Evolutionary conservation across 306 rosid species (phyloP).

Genomic region (Hippophae tibetana): DNA sequence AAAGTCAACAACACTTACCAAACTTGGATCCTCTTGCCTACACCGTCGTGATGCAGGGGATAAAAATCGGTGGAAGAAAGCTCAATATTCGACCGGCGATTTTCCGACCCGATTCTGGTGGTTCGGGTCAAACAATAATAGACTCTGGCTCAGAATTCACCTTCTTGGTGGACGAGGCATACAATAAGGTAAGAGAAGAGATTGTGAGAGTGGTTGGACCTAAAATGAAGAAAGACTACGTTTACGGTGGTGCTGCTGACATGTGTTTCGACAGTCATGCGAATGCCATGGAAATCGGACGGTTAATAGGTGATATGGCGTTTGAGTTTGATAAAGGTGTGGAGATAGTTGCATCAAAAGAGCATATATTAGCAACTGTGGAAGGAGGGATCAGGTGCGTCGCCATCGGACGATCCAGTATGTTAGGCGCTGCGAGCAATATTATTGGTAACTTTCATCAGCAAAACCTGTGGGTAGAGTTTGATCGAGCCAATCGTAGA

Average conservation of each 20-base stretch:
- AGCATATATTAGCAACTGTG: constrained; percentile 46
- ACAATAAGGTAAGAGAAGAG: constrained; percentile 44
- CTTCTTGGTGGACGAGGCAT: constrained; percentile 63
- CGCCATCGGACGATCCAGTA: constrained; percentile 63
- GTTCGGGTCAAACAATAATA: constrained; percentile 84
- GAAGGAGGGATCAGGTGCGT: constrained; percentile 66
- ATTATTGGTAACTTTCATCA: constrained; percentile 79
- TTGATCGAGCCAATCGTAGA: constrained; percentile 47
- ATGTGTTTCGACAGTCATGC: constrained; percentile 52
- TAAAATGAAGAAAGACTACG: constrained; percentile 50
- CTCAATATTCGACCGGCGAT: constrained; percentile 30
- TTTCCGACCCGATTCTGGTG: constrained; percentile 52
- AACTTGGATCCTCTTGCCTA: constrained; percentile 70
- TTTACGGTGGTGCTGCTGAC: constrained; percentile 49
- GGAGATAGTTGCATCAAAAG: constrained; percentile 47
- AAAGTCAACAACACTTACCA: constrained; percentile 68
- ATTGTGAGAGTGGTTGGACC: constrained; percentile 45
- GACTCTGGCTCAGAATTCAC: constrained; percentile 84
- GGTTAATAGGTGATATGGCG: constrained; percentile 50
- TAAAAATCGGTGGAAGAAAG: constrained; percentile 34
- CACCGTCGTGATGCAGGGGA: constrained; percentile 56
- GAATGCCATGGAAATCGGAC: constrained; percentile 34
- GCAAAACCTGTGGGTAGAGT: constrained; percentile 80
- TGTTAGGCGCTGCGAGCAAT: constrained; percentile 65
- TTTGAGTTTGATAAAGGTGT: constrained; percentile 68